Percentiles rank a stretch among this genome's conserved stretches.
These are phyloP conservation scores for Vitis hybrid DNA, from an alignment of 177 flowering plant species.

Conservation along the genomic window DNA sequence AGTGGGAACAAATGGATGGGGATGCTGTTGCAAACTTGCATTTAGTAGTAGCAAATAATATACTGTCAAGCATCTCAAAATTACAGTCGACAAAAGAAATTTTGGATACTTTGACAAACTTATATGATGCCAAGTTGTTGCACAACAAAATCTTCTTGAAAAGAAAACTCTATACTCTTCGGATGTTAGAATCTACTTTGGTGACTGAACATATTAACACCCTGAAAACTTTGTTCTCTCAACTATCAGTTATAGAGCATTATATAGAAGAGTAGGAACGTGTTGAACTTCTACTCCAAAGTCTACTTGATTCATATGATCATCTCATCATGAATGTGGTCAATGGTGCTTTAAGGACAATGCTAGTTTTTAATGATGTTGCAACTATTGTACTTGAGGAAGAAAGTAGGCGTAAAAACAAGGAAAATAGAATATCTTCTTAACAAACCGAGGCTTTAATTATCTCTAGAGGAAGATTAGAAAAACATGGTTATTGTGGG, in stretches of 20 bases:
- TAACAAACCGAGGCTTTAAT: slow-evolving; percentile 9
- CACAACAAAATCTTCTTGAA: slow-evolving; percentile 19
- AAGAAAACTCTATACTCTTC: slow-evolving; percentile 18
- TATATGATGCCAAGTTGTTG: slow-evolving; percentile 16
- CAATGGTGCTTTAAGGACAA: slow-evolving; percentile 1
- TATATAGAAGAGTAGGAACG: slow-evolving; percentile 10
- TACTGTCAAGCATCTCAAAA: slow-evolving; percentile 15
- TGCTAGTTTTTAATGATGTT: slow-evolving; percentile 14
- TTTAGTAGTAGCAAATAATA: slow-evolving; percentile 6
- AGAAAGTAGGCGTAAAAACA: slow-evolving; percentile 12
- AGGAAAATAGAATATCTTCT: slow-evolving; percentile 1
- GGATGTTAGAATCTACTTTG: slow-evolving; percentile 8
- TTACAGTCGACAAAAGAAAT: slow-evolving; percentile 11
- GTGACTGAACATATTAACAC: not conserved
- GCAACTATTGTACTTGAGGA: slow-evolving; percentile 8
- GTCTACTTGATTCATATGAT: slow-evolving; percentile 18
- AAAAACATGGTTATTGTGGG: slow-evolving; percentile 13
- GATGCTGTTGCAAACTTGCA: slow-evolving; percentile 13
- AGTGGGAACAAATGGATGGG: slow-evolving; percentile 16
- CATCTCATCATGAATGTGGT: slow-evolving; percentile 13
- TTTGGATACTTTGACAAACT: slow-evolving; percentile 3
- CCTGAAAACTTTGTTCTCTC: slow-evolving; percentile 5
- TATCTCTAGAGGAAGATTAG: slow-evolving; percentile 15
- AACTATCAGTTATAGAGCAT: not conserved
- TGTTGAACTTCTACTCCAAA: slow-evolving; percentile 16